Conservation (phyloP, 129 eudicot species). For the Helichrysum umbraculigerum region DNA sequence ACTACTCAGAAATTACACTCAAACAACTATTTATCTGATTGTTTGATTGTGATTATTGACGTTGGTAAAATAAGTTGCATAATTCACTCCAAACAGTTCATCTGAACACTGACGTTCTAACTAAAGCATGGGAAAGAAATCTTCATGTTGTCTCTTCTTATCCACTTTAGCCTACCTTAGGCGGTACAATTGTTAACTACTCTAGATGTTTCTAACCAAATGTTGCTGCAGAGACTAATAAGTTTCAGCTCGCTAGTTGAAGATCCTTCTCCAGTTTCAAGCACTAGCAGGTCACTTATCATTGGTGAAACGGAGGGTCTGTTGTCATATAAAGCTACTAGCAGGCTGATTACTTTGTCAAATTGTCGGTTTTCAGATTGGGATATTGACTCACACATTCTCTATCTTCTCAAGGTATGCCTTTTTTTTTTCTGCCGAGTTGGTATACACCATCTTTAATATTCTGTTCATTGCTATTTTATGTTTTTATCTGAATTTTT, state of each 20-base stretch:
- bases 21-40: too few relatives aligned
- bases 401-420: constrained; percentile 82
- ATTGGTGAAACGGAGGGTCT: constrained; percentile 61
- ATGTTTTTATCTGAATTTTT: background rate
- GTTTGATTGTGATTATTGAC: too few relatives aligned
- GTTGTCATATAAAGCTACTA: constrained; percentile 70
- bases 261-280: constrained; percentile 87
- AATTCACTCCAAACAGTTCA: background rate
- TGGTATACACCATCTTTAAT: background rate
- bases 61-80: background rate
- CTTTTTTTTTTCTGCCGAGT: background rate
- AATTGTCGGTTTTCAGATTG: constrained; percentile 59
- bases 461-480: background rate
- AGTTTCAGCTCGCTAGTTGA: constrained; percentile 65
- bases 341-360: constrained; percentile 62
- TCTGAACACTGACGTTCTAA: background rate
- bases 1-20: background rate
- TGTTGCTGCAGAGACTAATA: constrained; percentile 74
- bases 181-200: constrained; percentile 17
- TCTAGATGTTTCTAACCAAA: constrained; percentile 32
- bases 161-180: constrained; percentile 2
- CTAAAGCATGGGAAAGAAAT: background rate
- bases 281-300: constrained; percentile 55
- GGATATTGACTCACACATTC: constrained; percentile 75
- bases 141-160: constrained; percentile 4